These are phyloP conservation scores for Colletotrichum acutatum DNA, from an alignment of 2,329 filamentous ascomycete species.

Conservation along the genomic window DNA sequence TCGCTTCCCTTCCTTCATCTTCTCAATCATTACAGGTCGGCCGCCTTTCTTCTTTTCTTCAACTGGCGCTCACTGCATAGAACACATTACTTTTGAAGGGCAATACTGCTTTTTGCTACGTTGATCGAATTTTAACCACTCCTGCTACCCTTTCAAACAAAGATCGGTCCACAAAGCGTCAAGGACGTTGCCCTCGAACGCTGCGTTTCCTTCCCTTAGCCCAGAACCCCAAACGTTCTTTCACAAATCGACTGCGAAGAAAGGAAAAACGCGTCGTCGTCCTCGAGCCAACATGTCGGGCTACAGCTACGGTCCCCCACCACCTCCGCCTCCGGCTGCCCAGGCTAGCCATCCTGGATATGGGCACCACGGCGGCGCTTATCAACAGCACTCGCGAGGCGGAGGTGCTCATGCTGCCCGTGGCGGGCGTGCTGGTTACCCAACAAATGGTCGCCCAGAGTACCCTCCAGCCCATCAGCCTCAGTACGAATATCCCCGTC, in stretches of 20 bases:
- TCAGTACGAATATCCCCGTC: constrained; percentile 57
- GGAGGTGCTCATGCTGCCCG: constrained; percentile 50
- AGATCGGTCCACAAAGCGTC: neutral
- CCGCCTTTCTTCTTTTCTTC: neutral
- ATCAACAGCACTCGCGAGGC: constrained; percentile 47
- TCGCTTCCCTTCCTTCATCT: neutral
- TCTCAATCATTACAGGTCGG: neutral
- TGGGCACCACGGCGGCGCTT: constrained; percentile 50
- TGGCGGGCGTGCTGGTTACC: constrained; percentile 53
- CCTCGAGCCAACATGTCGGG: constrained; percentile 51
- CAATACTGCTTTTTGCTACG: too few relatives aligned
- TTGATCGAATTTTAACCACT: neutral
- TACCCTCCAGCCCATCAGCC: constrained; percentile 51
- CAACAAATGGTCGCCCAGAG: constrained; percentile 51
- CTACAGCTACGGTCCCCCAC: constrained; percentile 66
- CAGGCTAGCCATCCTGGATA: constrained; percentile 50
- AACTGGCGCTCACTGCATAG: neutral
- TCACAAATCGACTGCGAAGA: neutral
- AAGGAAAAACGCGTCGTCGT: neutral
- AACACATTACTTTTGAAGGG: neutral
- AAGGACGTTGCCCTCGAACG: neutral
- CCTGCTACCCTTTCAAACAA: neutral
- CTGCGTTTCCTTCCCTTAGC: neutral
- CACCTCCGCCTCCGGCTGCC: constrained; percentile 54
- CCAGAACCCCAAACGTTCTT: neutral